Evolutionary conservation across 78 protist species (phyloP), one percentile per base, ranked within the genome.

Genomic region (Dictyostelium brefeldianum): DNA sequence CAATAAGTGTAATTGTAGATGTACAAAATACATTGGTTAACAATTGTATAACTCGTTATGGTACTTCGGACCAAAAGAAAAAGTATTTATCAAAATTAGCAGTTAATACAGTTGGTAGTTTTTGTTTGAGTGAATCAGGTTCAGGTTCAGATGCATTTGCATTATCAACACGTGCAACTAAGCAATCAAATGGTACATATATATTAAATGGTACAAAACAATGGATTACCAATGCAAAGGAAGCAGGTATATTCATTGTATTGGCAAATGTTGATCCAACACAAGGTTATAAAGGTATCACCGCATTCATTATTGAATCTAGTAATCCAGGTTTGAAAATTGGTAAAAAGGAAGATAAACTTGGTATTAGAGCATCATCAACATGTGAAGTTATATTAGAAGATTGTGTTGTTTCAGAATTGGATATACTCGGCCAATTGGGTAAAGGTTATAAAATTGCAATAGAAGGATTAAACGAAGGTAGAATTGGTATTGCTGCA

Each of bases 391-490:
- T 98, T 12, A 83, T 95, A 56, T 71, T 98, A 10, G 97, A 96
- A 15, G 97, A 97, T 62, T 62, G 78, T 70, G 62, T 71, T 9
- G 97, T 98, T 0, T 93, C 93, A n/a, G 25, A 41, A 67, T 74
- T 53, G 18, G 54, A 54, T 36, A 56, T 98, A 8, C 83, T 98
- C 8, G 98, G 98, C 20, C 54, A 91, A 54, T 46, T 84, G 0
- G 99, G 99, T 20, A 74, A 90, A 77, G 99, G 99, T 22, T 98
- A 97, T 89, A 98, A 97, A 96, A 96, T 98, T n/a, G 99, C 99
- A 0, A 98, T 98, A 46, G 91, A 83, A 46, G 93, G 97, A 6
- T 84, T 98, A 41, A 98, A 98, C 92, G 98, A 96, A 25, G 99
- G 99, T 7, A 94, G 99, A 20, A 97, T 98, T 43, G 99, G 99